Evolutionary conservation across 768 basidiomycete genomes (phyloP), one percentile per base, ranked within the genome.

Genomic region (Termitomyces sp.): DNA sequence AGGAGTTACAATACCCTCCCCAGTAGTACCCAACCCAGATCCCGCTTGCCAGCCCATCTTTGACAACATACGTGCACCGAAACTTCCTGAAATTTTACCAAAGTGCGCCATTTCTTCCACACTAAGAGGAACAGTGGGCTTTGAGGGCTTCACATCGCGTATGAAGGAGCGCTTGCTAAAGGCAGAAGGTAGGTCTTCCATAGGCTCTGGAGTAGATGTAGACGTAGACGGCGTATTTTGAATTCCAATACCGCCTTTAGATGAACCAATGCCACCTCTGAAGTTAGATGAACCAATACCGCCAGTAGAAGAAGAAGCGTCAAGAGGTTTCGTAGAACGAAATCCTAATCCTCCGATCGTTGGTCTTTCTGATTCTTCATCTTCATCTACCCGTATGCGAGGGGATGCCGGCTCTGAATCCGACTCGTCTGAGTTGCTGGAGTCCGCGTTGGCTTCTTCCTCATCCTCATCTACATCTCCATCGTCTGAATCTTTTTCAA

Each of bases 1-100:
- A 0, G 93, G 93, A 5, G 84, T 83, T n/a, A 92, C 82, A 48
- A 95, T 95, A 62, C 93, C 93, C 61, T 87, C 84, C 1, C 87
- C 87, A 1, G 72, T 71, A 1, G 78, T 69, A 58, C 93, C 93
- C 9, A 96, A 77, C 61, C 94, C 93, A 3, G 77, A 77, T 3
- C 87, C 96, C 0, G 86, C 74, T 65, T 85, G 77, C 96, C 97
- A 99, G 8, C 97, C 97, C 88, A 95, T 94, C 74, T 95, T 98
- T 30, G 82, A 82, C 22, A 99, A 81, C 82, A 98, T 84, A 54
- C 87, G 86, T 19, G 95, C 90, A 61, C 94, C 96, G 58, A 93
- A 86, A 0, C 88, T 77, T 15, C 83, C 79, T 41, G 81, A 76
- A 12, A 98, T 77, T 62, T 88, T 90, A 59, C 73, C 77, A 68